Percentiles rank a stretch among this genome's conserved stretches.
Conservation (phyloP, 2,329 filamentous ascomycete species). For the Dactylellina haptotyla region DNA sequence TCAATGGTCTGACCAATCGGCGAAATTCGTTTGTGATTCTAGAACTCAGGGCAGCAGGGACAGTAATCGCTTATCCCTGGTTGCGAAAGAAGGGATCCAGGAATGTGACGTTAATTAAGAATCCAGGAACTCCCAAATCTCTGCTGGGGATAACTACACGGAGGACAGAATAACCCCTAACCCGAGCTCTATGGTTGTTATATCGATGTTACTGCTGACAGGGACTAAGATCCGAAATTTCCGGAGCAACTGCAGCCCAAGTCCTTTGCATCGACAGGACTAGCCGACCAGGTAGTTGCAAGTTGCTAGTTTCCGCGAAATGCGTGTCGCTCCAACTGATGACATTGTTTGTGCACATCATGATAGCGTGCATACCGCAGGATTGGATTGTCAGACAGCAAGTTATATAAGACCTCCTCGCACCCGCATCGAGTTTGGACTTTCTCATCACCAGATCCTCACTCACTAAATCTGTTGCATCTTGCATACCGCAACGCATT, state of each 20-base stretch:
- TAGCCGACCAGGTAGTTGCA: neutral
- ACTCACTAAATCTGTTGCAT: conserved; percentile 25
- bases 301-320: neutral
- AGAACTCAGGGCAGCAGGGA: conserved; percentile 8
- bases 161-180: conserved; percentile 1
- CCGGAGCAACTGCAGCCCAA: conserved; percentile 26
- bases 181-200: conserved; percentile 25
- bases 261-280: neutral
- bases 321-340: neutral
- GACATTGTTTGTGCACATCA: conserved; percentile 4
- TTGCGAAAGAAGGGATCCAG: conserved; percentile 20
- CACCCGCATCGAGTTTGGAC: neutral
- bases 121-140: conserved; percentile 41
- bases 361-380: neutral
- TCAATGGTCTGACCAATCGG: conserved; percentile 5
- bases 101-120: conserved; percentile 39
- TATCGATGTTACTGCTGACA: conserved; percentile 30
- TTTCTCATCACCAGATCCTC: conserved; percentile 17
- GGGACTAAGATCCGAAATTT: conserved; percentile 41
- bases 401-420: conserved; percentile 34
- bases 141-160: neutral
- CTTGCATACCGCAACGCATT: conserved; percentile 28
- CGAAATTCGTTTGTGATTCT: conserved; percentile 27
- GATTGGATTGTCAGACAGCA: neutral
- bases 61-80: conserved; percentile 45